phyloP scores from a whole-genome alignment of 345 rosid species.

The Linum lewisii region DNA sequence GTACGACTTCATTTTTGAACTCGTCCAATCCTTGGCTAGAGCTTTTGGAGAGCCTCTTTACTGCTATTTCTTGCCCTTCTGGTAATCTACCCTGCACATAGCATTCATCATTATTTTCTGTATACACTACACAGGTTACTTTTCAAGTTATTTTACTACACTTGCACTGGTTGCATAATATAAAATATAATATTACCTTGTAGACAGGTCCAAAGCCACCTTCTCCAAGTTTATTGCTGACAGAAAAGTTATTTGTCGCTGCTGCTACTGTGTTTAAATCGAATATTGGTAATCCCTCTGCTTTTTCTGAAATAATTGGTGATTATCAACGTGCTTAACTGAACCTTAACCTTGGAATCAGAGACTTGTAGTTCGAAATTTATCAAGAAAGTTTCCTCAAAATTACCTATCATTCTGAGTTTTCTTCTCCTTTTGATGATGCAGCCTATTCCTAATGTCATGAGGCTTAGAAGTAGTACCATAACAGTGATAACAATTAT shows the following conservation, averaged over 20 bases:
- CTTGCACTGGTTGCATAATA: background rate
- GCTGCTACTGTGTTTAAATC: background rate
- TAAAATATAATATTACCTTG: background rate
- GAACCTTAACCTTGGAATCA: background rate
- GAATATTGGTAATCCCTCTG: background rate
- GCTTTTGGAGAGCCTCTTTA: slow-evolving; percentile 3
- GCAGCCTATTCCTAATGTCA: background rate
- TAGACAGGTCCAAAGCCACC: slow-evolving; percentile 5
- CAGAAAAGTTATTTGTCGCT: background rate
- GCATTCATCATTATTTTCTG: background rate
- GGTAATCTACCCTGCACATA: background rate
- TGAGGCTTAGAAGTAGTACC: background rate
- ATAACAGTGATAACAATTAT: background rate
- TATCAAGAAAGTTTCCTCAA: background rate
- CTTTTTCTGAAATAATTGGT: background rate
- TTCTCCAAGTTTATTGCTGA: background rate
- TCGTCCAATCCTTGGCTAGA: background rate
- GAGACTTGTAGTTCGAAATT: background rate
- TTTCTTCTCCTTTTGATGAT: background rate
- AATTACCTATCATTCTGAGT: background rate
- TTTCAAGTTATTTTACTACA: background rate
- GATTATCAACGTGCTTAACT: background rate
- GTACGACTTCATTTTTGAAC: slow-evolving; percentile 1
- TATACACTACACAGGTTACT: background rate
- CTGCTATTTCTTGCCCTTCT: slow-evolving; percentile 5